Conservation (phyloP, 306 rosid genomes). For the Vachellia collinsii region DNA sequence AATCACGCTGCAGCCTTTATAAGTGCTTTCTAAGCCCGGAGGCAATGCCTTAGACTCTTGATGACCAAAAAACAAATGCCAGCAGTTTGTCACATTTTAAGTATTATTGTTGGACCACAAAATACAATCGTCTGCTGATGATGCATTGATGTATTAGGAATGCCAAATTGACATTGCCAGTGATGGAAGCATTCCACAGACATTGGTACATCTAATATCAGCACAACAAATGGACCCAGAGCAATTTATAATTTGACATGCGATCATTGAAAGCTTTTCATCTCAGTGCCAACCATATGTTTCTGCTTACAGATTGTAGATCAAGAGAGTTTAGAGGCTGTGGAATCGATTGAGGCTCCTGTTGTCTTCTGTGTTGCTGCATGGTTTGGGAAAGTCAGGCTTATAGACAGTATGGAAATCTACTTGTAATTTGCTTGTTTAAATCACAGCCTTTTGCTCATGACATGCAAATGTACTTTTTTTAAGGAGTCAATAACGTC, state of each 20-base stretch:
- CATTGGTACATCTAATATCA: background rate
- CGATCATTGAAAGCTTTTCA: conserved; percentile 11
- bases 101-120: background rate
- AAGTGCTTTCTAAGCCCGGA: too few species aligned
- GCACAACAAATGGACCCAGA: conserved; percentile 22
- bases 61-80: background rate
- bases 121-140: background rate
- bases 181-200: conserved; percentile 11
- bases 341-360: conserved; percentile 65
- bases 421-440: conserved; percentile 37
- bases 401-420: conserved; percentile 86
- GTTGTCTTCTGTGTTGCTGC: conserved; percentile 88
- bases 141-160: background rate
- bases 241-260: conserved; percentile 10
- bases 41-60: too few species aligned
- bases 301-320: conserved; percentile 66
- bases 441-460: background rate
- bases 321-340: conserved; percentile 64
- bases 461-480: background rate
- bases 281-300: conserved; percentile 27
- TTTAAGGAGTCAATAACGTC: background rate
- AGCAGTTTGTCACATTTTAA: background rate
- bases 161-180: conserved; percentile 1
- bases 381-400: conserved; percentile 82
- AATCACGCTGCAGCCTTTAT: too few species aligned